A percentile compares a stretch with the other conserved stretches of the same genome.
phyloP scores from a whole-genome alignment of 192 early-diverging fungal species.

The Entrophospora sp. region DNA sequence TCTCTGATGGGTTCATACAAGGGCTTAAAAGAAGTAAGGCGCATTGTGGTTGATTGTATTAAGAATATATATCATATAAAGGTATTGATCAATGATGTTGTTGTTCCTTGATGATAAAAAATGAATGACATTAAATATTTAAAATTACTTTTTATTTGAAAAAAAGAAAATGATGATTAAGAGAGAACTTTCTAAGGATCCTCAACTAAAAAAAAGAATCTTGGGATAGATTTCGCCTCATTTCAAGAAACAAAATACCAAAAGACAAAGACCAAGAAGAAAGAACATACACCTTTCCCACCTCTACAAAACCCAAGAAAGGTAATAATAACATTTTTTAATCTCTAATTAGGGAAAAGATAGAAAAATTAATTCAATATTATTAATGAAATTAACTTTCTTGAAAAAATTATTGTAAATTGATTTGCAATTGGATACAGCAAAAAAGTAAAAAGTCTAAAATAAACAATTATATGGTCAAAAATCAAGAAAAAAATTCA shows the following conservation, averaged over 20 bases:
- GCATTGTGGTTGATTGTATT: constrained; percentile 95
- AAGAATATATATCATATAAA: constrained; percentile 99
- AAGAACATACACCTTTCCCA: constrained; percentile 86
- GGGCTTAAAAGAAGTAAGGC: constrained; percentile 77
- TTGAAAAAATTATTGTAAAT: constrained; percentile 25
- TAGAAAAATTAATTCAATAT: not conserved
- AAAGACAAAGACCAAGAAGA: constrained; percentile 59
- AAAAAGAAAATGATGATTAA: constrained; percentile 96
- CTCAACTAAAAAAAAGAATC: constrained; percentile 84
- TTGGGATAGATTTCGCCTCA: constrained; percentile 97
- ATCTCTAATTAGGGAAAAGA: not conserved
- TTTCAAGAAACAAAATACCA: constrained; percentile 88
- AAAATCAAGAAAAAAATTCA: no score
- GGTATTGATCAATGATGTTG: constrained; percentile 26
- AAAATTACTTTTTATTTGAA: not conserved
- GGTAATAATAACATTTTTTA: not conserved
- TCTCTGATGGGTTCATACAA: constrained; percentile 86
- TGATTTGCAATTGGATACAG: constrained; percentile 90
- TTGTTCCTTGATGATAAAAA: not conserved
- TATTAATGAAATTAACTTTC: not conserved
- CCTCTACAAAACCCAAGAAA: constrained; percentile 76
- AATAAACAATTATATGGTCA: no score
- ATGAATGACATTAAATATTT: not conserved
- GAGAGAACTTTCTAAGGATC: constrained; percentile 94
- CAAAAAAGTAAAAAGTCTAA: no score